Base-by-base conservation (phyloP, 2,329 filamentous ascomycete species). In the Plenodomus tracheiphilus region DNA sequence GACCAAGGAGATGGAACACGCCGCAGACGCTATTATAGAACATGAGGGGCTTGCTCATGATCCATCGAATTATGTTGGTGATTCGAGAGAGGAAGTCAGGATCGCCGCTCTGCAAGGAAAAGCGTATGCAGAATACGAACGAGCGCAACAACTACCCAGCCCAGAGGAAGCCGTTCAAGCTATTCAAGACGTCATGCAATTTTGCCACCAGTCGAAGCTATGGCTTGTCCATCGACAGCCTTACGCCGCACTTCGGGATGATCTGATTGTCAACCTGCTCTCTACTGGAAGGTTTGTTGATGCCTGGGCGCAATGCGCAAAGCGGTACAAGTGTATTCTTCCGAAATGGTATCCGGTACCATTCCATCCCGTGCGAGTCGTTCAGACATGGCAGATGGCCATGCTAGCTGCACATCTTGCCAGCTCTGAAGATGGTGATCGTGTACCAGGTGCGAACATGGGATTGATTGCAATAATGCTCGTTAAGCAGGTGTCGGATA, bases 211-310 rank as follows among this genome's bases (percentile, higher is more conserved):
- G 37, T 71, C 74, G 0, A 61, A 65, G 1, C 51, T 74, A 8
- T 83, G 76, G 73, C 77, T 78, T 0, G 53, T 79, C 8, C 74
- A 77, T 22, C 75, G 77, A 15, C 83, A 85, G 51, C 84, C 84
- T 0, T 78, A 79, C 30, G 73, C 81, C 1, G 74, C 78, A 13
- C 58, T 85, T 1, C 75, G 82, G 8, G 76, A 83, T 47, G 77
- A 82, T 30, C 62, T 84, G 5, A 77, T 83, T 38, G 69, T 80
- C 4, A 71, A 74, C 9, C 68, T 81, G 2, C 70, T 85, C 13
- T 64, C 73, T 0, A 62, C 62, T 0, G 68, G 71, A 10, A 63
- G 76, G 6, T 81, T 75, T 50, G 68, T 72, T n/a, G 58, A 67
- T 5, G 81, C 81, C 3, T 79, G 81, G 54, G 60, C 75, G 3